phyloP scores from a whole-genome alignment of 305 asterid species.

The Fraxinus paxiana region DNA sequence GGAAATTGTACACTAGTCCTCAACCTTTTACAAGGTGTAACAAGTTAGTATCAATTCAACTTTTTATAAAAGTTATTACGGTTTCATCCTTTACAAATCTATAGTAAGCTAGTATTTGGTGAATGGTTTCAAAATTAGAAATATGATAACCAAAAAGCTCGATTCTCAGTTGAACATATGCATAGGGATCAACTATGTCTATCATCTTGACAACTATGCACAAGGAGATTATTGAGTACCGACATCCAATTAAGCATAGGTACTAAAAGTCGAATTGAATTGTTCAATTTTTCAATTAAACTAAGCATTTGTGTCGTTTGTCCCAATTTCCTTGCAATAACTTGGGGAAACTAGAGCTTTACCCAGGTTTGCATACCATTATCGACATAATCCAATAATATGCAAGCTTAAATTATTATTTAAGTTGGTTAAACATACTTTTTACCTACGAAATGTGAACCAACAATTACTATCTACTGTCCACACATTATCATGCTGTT shows the following conservation, averaged over 20 bases:
- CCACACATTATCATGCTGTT: not conserved
- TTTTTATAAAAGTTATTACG: too few species aligned
- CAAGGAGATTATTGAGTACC: not conserved
- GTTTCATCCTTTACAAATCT: not conserved
- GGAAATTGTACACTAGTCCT: too few species aligned
- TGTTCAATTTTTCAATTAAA: not conserved
- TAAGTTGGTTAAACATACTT: not conserved
- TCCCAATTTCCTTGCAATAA: not conserved
- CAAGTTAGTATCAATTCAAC: too few species aligned
- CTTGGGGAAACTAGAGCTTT: not conserved
- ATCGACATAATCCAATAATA: not conserved
- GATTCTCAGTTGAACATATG: not conserved
- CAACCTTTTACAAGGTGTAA: too few species aligned
- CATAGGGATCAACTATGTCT: not conserved
- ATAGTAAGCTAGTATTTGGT: not conserved
- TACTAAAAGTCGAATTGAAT: not conserved
- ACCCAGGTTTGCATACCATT: not conserved
- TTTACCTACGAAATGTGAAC: too few species aligned
- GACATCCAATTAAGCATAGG: not conserved
- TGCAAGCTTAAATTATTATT: not conserved
- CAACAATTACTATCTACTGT: not conserved
- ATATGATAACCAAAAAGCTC: not conserved
- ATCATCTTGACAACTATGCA: not conserved
- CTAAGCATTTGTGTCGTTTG: not conserved
- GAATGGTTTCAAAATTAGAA: not conserved